Base-by-base conservation (phyloP, 768 basidiomycete species). In the Rhizopogon vulgaris region DNA sequence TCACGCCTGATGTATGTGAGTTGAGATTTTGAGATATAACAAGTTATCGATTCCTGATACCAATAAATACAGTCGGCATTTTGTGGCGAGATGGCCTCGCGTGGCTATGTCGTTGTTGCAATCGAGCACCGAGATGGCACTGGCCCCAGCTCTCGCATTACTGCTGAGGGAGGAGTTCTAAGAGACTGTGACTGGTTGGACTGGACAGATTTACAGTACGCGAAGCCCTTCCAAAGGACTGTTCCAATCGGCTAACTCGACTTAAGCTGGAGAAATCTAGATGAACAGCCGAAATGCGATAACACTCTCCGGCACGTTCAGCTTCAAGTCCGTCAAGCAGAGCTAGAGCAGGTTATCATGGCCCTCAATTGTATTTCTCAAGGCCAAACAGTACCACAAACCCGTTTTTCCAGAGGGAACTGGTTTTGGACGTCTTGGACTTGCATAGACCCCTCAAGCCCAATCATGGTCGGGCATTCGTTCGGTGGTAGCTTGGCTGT, bases 61-160 rank as follows among this genome's bases (percentile, higher is more conserved):
- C 8, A 17, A 14, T 18, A 36, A 6, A 8, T 36, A 18, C 38
- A 61, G 63, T 64, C 60, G 10, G 69, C 75, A 24, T 65, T 73
- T 57, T 77, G 74, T 48, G 70, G 74, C 0, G 72, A 73, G 47
- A 59, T 78, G 49, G 76, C 77, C 0, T 71, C 69, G 4, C 58
- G 70, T 14, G 77, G 79, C 0, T 76, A 72, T 53, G 60, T 79
- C 34, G 76, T 78, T 2, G 67, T 69, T 10, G 71, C 71, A 2
- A 53, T 79, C 22, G 77, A 79, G 52, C 77, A 78, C 49, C 66
- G 71, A 22, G 77, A 80, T 50, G 77, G 76, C 0, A 73, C 72
- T 2, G 71, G 70, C 7, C 78, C 78, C 25, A 59, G 57, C 7
- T 64, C 64, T 12, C 60, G 54, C 15, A 52, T 62, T 38, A 60